A percentile compares a stretch with the other conserved stretches of the same genome.
Evolutionary conservation across 176 grass and related monocot genomes (phyloP).

Genomic region (Rhipidocladum racemiflorum): DNA sequence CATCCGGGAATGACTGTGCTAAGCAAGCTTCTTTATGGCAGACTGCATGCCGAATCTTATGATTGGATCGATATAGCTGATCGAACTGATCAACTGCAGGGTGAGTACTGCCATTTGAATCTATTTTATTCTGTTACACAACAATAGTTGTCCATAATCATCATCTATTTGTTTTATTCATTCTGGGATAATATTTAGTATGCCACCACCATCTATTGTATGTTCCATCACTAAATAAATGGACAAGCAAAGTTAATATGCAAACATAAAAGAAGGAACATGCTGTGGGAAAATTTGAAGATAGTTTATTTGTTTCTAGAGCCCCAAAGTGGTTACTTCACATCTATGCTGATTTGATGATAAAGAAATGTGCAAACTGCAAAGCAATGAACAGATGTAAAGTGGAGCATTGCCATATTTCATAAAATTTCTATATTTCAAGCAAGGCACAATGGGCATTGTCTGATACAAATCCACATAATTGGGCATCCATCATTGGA

Average conservation of each 20-base stretch:
- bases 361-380: neutral
- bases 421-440: neutral
- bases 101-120: slow-evolving; percentile 50
- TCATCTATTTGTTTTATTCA: neutral
- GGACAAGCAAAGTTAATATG: neutral
- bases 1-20: slow-evolving; percentile 97
- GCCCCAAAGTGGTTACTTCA: neutral
- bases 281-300: neutral
- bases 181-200: slow-evolving; percentile 10
- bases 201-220: neutral
- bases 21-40: slow-evolving; percentile 97
- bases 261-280: neutral
- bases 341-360: neutral
- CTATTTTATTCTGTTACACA: neutral
- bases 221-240: neutral
- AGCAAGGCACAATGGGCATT: too few relatives aligned
- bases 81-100: slow-evolving; percentile 42
- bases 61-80: slow-evolving; percentile 71
- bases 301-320: neutral
- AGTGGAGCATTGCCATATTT: neutral
- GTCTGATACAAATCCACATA: neutral
- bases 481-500: neutral
- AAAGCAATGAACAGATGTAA: neutral
- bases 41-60: slow-evolving; percentile 80
- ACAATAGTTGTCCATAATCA: neutral